Evolutionary conservation across 768 basidiomycete species (phyloP), one percentile per base, ranked within the genome.

Genomic region (Fistulinella prunicolor): DNA sequence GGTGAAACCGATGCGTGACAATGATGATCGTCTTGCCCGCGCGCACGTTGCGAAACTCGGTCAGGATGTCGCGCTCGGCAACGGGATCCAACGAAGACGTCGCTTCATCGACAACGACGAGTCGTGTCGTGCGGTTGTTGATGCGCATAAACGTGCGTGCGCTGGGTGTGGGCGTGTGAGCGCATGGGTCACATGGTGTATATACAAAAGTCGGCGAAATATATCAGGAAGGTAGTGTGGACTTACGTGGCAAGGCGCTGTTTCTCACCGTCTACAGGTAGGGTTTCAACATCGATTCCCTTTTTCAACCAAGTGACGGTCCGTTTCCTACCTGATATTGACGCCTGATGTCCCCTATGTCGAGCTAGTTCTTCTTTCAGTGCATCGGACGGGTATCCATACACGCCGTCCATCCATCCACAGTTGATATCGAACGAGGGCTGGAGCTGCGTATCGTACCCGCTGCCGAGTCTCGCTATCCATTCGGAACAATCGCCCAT

Each of bases 81-180:
- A 75, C 62, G 9, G 83, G 73, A 44, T 84, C 83, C 34, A 83
- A 54, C 3, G 78, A 73, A 0, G 80, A 79, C 32, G 73, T 81
- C 0, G 82, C 80, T 57, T 84, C 82, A 50, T 85, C 83, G 3
- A 78, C 71, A 3, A 78, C 71, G 16, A 82, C 64, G 10, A 83
- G 73, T 23, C 69, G 72, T 21, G 75, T 68, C 3, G 72, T 50
- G 10, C 62, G 64, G 20, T 59, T 32, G 16, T 56, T 37, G 1
- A 64, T 40, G 30, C 73, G 62, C 71, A 75, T 74, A 47, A 77
- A 78, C 8, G 69, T 69, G 8, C 77, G 75, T 13, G 77, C 73
- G 22, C 78, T 78, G 44, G 9, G 22, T 16, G 12, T 16, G 37
- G 12, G 52, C 16, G 0, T 20, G 2, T 9, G 24, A 7, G 16